Conservation (phyloP, 2,329 filamentous ascomycete species). For the Penicillium sp. region DNA sequence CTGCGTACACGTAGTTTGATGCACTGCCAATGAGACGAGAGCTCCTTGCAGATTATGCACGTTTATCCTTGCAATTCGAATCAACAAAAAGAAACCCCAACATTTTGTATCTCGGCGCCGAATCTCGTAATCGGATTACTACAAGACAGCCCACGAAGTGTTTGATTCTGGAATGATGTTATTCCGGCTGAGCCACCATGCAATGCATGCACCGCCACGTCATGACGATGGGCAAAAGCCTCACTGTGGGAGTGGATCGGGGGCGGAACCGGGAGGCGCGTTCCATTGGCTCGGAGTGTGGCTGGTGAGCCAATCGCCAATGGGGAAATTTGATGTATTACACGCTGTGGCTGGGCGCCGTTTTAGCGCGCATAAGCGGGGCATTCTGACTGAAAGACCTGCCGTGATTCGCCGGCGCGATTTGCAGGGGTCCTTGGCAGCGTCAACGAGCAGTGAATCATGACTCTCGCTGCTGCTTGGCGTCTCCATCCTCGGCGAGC, state of each 20-base stretch:
- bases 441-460: slow-evolving; percentile 6
- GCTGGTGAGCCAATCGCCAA: not conserved
- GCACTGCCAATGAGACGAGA: too few species aligned
- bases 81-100: not conserved
- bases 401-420: not conserved
- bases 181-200: too few species aligned
- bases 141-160: not conserved
- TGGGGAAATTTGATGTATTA: not conserved
- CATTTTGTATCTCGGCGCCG: not conserved
- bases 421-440: slow-evolving; percentile 7
- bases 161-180: too few species aligned
- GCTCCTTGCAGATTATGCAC: slow-evolving; percentile 1
- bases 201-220: slow-evolving; percentile 7
- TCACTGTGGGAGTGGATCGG: not conserved
- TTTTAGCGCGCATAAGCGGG: not conserved
- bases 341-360: not conserved
- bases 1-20: not conserved
- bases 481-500: too few species aligned
- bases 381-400: not conserved
- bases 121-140: not conserved
- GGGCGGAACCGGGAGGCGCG: not conserved
- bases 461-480: not conserved
- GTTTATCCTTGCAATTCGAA: not conserved
- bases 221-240: not conserved
- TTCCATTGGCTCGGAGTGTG: slow-evolving; percentile 3